phyloP scores from a whole-genome alignment of 2,329 filamentous ascomycete species.

The Claviceps spartinae region DNA sequence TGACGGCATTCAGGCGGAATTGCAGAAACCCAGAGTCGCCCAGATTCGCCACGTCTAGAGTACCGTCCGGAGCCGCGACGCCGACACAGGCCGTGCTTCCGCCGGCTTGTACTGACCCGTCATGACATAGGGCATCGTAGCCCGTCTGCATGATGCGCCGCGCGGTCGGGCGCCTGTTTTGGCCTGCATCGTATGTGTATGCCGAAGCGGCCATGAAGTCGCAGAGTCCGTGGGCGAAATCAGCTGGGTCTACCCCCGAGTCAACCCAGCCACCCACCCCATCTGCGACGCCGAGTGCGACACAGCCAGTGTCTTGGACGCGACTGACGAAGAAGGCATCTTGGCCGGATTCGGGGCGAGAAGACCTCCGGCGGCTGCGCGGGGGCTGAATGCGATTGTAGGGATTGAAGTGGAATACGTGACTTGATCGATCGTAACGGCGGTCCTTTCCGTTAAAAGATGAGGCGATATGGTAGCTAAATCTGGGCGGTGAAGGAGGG shows the following conservation, averaged over 20 bases:
- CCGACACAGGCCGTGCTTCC: conserved; percentile 90
- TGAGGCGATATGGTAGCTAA: conserved; percentile 59
- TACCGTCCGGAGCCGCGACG: conserved; percentile 58
- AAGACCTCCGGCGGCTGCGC: conserved; percentile 18
- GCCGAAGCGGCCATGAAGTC: conserved; percentile 79
- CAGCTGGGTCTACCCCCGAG: conserved; percentile 81
- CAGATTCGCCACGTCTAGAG: conserved; percentile 78
- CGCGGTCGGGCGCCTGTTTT: conserved; percentile 37
- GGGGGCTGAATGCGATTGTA: conserved; percentile 43
- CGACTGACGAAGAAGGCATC: conserved; percentile 90
- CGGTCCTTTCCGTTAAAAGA: conserved; percentile 63
- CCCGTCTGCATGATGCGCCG: conserved; percentile 65
- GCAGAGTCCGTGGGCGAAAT: conserved; percentile 90
- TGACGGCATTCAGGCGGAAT: conserved; percentile 71
- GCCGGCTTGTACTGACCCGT: conserved; percentile 62
- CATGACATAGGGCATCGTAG: conserved; percentile 68
- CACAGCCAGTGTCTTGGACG: conserved; percentile 54
- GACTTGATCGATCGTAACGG: conserved; percentile 51
- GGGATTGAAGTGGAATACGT: conserved; percentile 61
- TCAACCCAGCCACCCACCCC: conserved; percentile 94
- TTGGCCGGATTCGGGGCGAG: conserved; percentile 68
- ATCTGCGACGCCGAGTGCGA: conserved; percentile 83
- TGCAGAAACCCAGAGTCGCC: conserved; percentile 92
- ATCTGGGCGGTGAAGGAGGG: conserved; percentile 19
- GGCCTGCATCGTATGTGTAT: conserved; percentile 35